Evolutionary conservation across 176 grass and related monocot species (phyloP), one percentile per base, ranked within the genome.

Genomic region (Thinopyrum elongatum): DNA sequence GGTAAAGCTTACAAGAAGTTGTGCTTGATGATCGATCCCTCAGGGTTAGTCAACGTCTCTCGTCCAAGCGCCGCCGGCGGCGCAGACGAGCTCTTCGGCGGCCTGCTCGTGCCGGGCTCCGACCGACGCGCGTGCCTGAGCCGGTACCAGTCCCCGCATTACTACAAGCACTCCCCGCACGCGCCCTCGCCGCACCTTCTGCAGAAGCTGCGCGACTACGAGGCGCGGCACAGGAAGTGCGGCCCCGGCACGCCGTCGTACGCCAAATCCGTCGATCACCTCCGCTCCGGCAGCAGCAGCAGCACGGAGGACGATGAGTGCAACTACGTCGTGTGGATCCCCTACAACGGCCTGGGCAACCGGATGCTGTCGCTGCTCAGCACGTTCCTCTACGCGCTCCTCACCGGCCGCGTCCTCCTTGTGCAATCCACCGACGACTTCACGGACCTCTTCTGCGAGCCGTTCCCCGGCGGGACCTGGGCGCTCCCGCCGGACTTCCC

Each of bases 371-470:
- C 88, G 38, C 79, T 95, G 55, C 22, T 39, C 2, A 83, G 80
- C 49, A 58, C 83, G 0, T 95, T 95, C 82, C 70, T 95, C 36
- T 95, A 88, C 74, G 88, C 94, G 25, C 68, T 95, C 16, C 88
- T 93, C 79, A 90, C 92, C 15, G 78, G 84, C 71, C 90, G 83
- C 69, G 85, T 94, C 38, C 3, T 97, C 17, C 82, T 95, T 14
- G 67, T 88, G 66, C 67, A 29, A 14, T 33, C 36, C 57, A 39
- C 86, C 6, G 19, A 66, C 16, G 91, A 93, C 77, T 78, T 80
- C n/a, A 16, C 13, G 16, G 92, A 81, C 59, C 92, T 97, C 10
- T 97, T 94, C 77, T 94, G 91, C 73, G 92, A 94, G 80, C 91
- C 94, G 22, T 97, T 97, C 89, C 92, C 90, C 1, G 76, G 22